Base-by-base conservation (phyloP, 1,284 basidiomycete species). In the Lentinus polychrous region DNA sequence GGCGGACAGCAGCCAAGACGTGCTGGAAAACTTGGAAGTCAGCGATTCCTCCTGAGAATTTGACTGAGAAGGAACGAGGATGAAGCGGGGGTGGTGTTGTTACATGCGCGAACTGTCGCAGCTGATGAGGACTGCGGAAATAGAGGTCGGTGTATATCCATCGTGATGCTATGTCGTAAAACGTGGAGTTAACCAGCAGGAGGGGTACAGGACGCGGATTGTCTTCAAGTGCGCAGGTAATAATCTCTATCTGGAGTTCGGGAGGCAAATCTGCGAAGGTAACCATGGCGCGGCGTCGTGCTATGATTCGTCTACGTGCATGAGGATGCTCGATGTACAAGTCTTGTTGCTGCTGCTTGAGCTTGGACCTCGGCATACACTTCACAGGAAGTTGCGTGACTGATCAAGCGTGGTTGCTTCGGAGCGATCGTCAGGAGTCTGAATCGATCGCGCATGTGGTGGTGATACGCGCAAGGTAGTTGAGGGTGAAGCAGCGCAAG, bases 141-240 rank as follows among this genome's bases (percentile, higher is more conserved):
- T 51, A 53, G 22, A 71, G 59, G 27, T 64, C 55, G 8, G 60
- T 51, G 53, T 70, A 64, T 20, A 73, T 47, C 39, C 60, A 40
- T 11, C 48, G 55, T 22, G 48, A 46, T 14, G 60, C 60, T 15
- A 64, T 48, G 23, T 55, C 50, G 35, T 45, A 42, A 49, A 67
- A 64, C 15, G 45, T 15, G 18, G 53, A 54, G 51, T 61, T 60
- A 31, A 65, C 59, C 31, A 55, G 50, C 7, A 67, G 56, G 10
- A 69, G 48, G 33, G 60, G 46, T 27, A 51, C 42, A 3, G 61
- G 64, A 34, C 37, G 39, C 20, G 20, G 52, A 39, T 59, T 50
- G 2, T 47, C 51, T 34, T 55, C 39, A 8, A 67, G 54, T 20
- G 60, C 58, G 45, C 57, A 46, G 10, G 49, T 44, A 8, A 66